phyloP scores from a whole-genome alignment of 1,284 basidiomycete genomes.

The Fomitiporia mediterranea region DNA sequence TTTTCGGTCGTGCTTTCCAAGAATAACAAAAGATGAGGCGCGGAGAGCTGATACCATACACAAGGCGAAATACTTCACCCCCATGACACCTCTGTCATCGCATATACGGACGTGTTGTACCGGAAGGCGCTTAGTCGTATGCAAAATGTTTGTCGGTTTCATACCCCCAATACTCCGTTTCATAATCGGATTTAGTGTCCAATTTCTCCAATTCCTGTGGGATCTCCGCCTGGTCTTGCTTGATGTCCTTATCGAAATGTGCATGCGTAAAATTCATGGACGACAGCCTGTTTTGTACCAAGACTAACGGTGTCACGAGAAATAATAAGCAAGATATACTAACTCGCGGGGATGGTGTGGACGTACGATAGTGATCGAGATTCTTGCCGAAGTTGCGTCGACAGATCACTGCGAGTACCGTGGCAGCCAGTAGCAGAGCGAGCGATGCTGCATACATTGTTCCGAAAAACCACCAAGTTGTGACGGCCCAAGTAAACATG shows the following conservation, averaged over 20 bases:
- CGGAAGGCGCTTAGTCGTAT: background rate
- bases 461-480: conserved; percentile 26
- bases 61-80: background rate
- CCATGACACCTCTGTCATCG: background rate
- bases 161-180: background rate
- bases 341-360: background rate
- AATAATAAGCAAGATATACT: background rate
- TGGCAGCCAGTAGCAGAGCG: conserved; percentile 15
- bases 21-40: background rate
- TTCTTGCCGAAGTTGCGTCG: conserved; percentile 25
- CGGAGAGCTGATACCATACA: background rate
- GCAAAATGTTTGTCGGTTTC: background rate
- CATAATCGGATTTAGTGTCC: background rate
- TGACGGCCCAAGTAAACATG: conserved; percentile 23
- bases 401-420: conserved; percentile 24
- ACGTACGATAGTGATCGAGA: conserved; percentile 22
- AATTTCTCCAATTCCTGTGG: background rate
- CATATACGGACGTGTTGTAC: background rate
- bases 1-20: background rate
- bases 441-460: conserved; percentile 20
- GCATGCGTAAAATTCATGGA: conserved; percentile 10
- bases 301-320: background rate
- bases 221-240: background rate
- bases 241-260: conserved; percentile 12
- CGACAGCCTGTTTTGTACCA: conserved; percentile 12